Percentiles rank a stretch among this genome's conserved stretches.
Evolutionary conservation across 108 stramenopile genomes (phyloP).

Genomic region (Pseudonitzschia pungens): DNA sequence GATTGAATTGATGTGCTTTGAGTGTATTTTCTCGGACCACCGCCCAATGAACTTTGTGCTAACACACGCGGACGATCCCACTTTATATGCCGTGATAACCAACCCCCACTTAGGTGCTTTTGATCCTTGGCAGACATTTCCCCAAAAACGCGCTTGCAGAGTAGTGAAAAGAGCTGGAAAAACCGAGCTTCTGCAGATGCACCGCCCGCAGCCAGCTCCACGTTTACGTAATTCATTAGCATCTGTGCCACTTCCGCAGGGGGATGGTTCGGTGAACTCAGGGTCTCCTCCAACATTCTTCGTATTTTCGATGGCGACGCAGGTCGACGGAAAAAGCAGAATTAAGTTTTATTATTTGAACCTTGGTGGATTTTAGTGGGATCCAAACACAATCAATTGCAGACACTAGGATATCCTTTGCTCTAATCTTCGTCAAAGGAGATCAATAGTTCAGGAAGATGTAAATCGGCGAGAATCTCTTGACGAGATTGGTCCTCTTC

Average conservation of each 20-base stretch:
- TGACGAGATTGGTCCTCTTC: too few species aligned
- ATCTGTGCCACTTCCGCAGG: conserved; percentile 73
- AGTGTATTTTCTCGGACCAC: conserved; percentile 17
- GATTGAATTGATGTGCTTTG: conserved; percentile 35
- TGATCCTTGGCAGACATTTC: conserved; percentile 21
- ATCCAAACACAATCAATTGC: too few species aligned
- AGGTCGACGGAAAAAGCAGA: neutral
- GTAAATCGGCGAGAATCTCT: too few species aligned
- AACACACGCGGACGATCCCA: conserved; percentile 41
- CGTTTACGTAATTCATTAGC: conserved; percentile 71
- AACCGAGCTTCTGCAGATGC: conserved; percentile 73
- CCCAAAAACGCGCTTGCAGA: conserved; percentile 75
- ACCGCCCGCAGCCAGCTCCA: conserved; percentile 77
- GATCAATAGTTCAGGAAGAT: too few species aligned
- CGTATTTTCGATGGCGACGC: neutral
- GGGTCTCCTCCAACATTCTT: conserved; percentile 57
- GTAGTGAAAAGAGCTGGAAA: conserved; percentile 59
- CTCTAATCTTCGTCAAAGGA: too few species aligned
- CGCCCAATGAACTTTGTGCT: conserved; percentile 13
- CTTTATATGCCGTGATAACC: conserved; percentile 36
- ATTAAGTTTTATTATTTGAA: too few species aligned
- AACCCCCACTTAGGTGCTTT: conserved; percentile 38
- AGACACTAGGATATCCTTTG: too few species aligned
- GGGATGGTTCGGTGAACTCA: conserved; percentile 46
- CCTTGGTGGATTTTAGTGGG: too few species aligned